Percentiles rank a stretch among this genome's conserved stretches.
These are phyloP conservation scores for Henckelia pumila DNA, from an alignment of 257 asterid species.

Conservation along the genomic window DNA sequence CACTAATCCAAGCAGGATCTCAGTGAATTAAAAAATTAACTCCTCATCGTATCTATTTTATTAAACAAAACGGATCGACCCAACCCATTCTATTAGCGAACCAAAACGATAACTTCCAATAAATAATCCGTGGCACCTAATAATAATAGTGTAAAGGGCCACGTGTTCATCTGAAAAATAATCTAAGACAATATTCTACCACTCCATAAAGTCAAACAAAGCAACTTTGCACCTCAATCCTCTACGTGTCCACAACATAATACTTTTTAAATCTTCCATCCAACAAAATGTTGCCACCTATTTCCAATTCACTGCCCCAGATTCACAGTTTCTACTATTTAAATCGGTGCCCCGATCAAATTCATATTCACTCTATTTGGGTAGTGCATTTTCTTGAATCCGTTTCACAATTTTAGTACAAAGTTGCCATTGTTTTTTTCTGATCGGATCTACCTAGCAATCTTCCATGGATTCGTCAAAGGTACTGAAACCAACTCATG, in stretches of 20 bases:
- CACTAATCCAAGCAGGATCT: no score
- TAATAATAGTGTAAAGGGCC: no score
- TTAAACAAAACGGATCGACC: no score
- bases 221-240: background rate
- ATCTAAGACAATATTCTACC: no score
- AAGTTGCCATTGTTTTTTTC: background rate
- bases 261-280: background rate
- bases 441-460: no score
- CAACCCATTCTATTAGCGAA: no score
- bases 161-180: background rate
- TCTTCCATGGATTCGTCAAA: background rate
- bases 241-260: background rate
- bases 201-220: no score
- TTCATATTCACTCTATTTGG: background rate
- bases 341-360: background rate
- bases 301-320: background rate
- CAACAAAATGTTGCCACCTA: background rate
- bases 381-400: no score
- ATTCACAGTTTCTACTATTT: background rate
- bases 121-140: no score
- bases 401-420: background rate
- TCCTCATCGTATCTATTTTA: no score
- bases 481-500: background rate
- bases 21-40: no score
- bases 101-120: no score